These are phyloP conservation scores for Apiospora koreana DNA, from an alignment of 2,329 filamentous ascomycete genomes.

Conservation along the genomic window DNA sequence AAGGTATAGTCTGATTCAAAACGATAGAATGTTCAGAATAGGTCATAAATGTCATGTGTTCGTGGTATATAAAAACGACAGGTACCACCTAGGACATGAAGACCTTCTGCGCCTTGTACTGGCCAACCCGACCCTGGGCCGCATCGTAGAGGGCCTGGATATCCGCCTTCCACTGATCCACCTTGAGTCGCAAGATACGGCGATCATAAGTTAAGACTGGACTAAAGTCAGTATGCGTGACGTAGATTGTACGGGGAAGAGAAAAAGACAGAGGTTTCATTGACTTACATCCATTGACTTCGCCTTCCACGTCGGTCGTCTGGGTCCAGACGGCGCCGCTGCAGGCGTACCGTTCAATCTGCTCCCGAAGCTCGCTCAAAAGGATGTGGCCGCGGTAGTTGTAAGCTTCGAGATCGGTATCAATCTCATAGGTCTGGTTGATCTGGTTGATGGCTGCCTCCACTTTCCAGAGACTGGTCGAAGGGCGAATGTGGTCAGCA, in stretches of 20 bases:
- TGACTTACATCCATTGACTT: slow-evolving; percentile 61
- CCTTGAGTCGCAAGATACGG: slow-evolving; percentile 56
- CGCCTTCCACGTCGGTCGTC: slow-evolving; percentile 73
- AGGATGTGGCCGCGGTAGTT: slow-evolving; percentile 66
- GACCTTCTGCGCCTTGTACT: background rate
- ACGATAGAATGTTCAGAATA: background rate
- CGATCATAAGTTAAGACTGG: slow-evolving; percentile 66
- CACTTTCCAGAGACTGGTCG: slow-evolving; percentile 59
- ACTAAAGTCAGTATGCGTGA: background rate
- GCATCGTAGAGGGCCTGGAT: slow-evolving; percentile 62
- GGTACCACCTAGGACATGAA: background rate
- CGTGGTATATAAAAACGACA: background rate
- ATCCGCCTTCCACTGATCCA: slow-evolving; percentile 59
- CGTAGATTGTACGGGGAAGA: too few relatives aligned
- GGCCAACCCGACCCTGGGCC: slow-evolving; percentile 32
- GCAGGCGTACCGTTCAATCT: slow-evolving; percentile 62
- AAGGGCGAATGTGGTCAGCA: slow-evolving; percentile 32
- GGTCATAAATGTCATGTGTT: background rate
- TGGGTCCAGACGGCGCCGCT: slow-evolving; percentile 73
- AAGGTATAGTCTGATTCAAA: background rate
- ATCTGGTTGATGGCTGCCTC: slow-evolving; percentile 58
- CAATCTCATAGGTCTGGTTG: slow-evolving; percentile 69
- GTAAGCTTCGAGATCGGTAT: slow-evolving; percentile 58
- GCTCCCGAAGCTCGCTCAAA: slow-evolving; percentile 61
- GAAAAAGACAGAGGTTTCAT: background rate